Base-by-base conservation (phyloP, 2,329 filamentous ascomycete genomes). In the Aspergillus fijiensis region DNA sequence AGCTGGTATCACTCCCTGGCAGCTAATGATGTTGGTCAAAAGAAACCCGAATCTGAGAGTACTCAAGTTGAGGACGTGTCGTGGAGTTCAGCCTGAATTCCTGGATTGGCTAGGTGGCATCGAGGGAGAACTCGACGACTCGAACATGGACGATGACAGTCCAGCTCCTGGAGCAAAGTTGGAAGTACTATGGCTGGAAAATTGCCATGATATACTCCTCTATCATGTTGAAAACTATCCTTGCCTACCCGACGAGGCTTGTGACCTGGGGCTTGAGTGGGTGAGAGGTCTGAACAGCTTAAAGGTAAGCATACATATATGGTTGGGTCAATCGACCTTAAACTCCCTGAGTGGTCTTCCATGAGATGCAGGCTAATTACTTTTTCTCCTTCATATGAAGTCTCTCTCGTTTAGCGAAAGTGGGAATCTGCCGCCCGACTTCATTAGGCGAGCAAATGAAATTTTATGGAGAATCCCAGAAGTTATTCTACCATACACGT, bases 1-100 rank as follows among this genome's bases (percentile, higher is more conserved):
- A 9, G 67, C 72, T 1, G 73, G 74, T 4, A 74, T 75, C 58
- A 75, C 71, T 3, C 65, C 70, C 6, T 70, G 69, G 63, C 74
- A 76, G 59, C 57, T 76, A 31, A 67, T 63, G 55, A 72, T 67
- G 60, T 67, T 76, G 52, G 69, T 76, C 29, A 65, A 67, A 58
- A 65, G 58, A 9, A 76, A 76, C 31, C 67, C 68, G 2, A 60
- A 59, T 2, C 57, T 76, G 25, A 67, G 45, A 9, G 65, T 69
- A 5, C 52, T 76, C 55, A 70, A 69, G 49, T 55, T 76, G 29
- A 68, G 67, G 39, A 74, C 71, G 33, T 74, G 74, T 35, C 64
- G 67, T 5, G 74, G 72, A 5, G 73, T 68, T 0, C 70, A 74
- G 27, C 67, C 64, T 0, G 71, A 72, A n/a, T 76, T 76, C 57